Conservation (phyloP, 805 yeast genomes). For the Hanseniaspora taiwanica region DNA sequence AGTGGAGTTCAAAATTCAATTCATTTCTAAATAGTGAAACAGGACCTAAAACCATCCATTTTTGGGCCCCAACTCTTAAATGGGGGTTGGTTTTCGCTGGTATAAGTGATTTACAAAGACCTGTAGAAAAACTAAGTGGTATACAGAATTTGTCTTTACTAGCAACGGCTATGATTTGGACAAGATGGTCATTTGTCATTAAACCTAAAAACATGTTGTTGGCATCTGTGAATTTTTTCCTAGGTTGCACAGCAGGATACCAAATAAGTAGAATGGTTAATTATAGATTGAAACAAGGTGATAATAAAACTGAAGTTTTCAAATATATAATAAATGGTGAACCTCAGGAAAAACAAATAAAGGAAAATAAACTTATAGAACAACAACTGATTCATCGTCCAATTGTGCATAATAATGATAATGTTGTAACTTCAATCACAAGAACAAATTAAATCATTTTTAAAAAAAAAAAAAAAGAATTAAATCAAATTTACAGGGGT, state of each 20-base stretch:
- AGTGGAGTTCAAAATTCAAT: constrained; percentile 36
- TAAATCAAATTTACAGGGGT: too few relatives aligned
- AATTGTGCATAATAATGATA: constrained; percentile 1
- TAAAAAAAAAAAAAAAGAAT: too few relatives aligned
- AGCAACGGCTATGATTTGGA: constrained; percentile 93
- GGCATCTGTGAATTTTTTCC: constrained; percentile 89
- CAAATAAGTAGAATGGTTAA: constrained; percentile 62
- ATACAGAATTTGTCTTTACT: constrained; percentile 53
- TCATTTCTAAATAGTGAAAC: constrained; percentile 75
- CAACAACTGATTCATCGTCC: constrained; percentile 4
- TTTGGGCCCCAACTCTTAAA: constrained; percentile 72
- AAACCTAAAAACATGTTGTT: constrained; percentile 74
- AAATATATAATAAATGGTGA: constrained; percentile 47
- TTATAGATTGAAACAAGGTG: constrained; percentile 56
- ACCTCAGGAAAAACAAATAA: too few relatives aligned
- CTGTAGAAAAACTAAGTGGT: constrained; percentile 84
- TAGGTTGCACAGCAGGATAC: constrained; percentile 78
- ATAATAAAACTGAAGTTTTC: constrained; percentile 40
- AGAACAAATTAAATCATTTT: not conserved
- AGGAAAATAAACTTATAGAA: constrained; percentile 1
- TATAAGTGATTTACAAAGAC: constrained; percentile 71
- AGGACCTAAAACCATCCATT: constrained; percentile 95
- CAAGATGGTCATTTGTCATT: constrained; percentile 94
- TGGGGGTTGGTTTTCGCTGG: constrained; percentile 95
- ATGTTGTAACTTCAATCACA: not conserved